Conservation (phyloP, 768 basidiomycete species). For the Boletales sp. region DNA sequence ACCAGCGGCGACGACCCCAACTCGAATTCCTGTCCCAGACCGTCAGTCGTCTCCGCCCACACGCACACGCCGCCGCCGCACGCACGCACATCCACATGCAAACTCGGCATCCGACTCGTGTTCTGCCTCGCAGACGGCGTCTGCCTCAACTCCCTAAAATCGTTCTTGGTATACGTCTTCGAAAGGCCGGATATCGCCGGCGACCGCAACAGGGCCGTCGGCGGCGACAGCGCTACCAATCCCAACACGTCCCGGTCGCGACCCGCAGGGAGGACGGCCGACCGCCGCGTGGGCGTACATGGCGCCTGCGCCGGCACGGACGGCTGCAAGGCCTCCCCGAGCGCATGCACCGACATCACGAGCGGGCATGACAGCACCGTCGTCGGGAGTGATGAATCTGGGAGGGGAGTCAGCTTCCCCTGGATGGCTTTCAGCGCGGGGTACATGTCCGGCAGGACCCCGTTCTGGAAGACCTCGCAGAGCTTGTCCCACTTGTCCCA, state of each 20-base stretch:
- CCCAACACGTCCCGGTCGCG: conserved; percentile 41
- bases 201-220: conserved; percentile 64
- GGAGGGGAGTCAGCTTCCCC: conserved; percentile 28
- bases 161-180: conserved; percentile 77
- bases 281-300: conserved; percentile 50
- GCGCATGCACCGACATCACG: conserved; percentile 41
- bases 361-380: conserved; percentile 37
- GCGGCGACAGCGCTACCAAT: conserved; percentile 64
- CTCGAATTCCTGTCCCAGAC: conserved; percentile 31
- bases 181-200: conserved; percentile 75
- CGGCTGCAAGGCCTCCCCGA: conserved; percentile 48
- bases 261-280: conserved; percentile 24
- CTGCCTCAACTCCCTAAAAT: conserved; percentile 75
- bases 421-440: conserved; percentile 32
- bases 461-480: conserved; percentile 35
- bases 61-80: not conserved
- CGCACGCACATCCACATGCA: conserved; percentile 68
- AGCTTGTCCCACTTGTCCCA: conserved; percentile 44
- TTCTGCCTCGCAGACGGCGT: conserved; percentile 69
- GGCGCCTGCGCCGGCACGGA: conserved; percentile 32
- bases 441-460: conserved; percentile 25
- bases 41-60: no score
- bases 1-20: conserved; percentile 32
- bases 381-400: conserved; percentile 22
- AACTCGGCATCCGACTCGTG: conserved; percentile 82